Percentiles rank a stretch among this genome's conserved stretches.
phyloP scores from a whole-genome alignment of 441 rosid genomes.

The Erodium moschatum region DNA sequence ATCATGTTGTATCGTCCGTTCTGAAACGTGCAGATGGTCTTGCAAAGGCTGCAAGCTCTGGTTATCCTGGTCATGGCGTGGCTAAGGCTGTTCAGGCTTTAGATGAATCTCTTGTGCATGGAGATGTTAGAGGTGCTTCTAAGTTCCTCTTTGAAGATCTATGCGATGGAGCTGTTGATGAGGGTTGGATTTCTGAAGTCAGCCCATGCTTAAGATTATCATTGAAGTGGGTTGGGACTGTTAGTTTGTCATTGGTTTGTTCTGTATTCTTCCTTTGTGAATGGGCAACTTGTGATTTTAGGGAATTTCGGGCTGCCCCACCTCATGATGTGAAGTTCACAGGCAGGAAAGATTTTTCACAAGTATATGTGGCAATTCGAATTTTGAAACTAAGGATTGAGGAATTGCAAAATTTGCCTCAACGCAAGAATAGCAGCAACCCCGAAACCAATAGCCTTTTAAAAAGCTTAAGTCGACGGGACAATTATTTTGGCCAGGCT shows the following conservation, averaged over 20 bases:
- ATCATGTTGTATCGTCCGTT: slow-evolving; percentile 59
- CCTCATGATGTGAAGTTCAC: slow-evolving; percentile 62
- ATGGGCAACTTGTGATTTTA: slow-evolving; percentile 97
- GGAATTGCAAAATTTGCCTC: slow-evolving; percentile 41
- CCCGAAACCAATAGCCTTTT: slow-evolving; percentile 30
- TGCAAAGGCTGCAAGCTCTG: slow-evolving; percentile 63
- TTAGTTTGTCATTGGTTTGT: slow-evolving; percentile 57
- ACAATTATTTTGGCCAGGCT: slow-evolving; percentile 28
- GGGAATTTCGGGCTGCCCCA: slow-evolving; percentile 68
- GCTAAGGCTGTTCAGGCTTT: slow-evolving; percentile 90
- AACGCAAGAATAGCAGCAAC: slow-evolving; percentile 34
- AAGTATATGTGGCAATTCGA: slow-evolving; percentile 68
- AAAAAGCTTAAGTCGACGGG: slow-evolving; percentile 28
- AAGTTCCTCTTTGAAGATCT: slow-evolving; percentile 68
- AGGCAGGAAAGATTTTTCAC: slow-evolving; percentile 77
- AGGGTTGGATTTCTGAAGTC: slow-evolving; percentile 78
- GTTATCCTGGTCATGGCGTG: slow-evolving; percentile 52
- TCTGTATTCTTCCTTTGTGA: slow-evolving; percentile 87
- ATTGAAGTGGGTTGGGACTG: slow-evolving; percentile 70
- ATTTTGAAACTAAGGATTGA: slow-evolving; percentile 64
- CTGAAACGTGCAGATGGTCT: slow-evolving; percentile 73
- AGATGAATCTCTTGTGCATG: slow-evolving; percentile 71
- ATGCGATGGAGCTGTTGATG: slow-evolving; percentile 65
- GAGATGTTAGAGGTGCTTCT: slow-evolving; percentile 68
- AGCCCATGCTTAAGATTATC: slow-evolving; percentile 81